Base-by-base conservation (phyloP, 345 rosid species). In the Lumnitzera racemosa region DNA sequence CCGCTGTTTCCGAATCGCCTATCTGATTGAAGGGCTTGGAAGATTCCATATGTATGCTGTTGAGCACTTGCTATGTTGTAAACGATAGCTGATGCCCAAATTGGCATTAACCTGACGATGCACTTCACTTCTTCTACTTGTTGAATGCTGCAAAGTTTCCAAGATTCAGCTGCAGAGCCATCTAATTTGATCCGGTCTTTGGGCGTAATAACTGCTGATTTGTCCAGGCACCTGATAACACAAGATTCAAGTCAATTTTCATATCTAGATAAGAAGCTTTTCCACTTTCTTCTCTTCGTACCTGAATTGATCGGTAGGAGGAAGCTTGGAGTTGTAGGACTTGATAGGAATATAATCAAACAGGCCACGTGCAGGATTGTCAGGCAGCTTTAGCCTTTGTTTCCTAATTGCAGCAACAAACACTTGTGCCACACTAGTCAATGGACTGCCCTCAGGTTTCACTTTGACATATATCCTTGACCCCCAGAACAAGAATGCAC, bases 391-490 rank as follows among this genome's bases (percentile, higher is more conserved):
- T 16, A 83, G 47, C 20, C 68, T 63, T 54, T 85, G 73, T 65
- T 90, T 90, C 78, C 73, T 74, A 70, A 70, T 36, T 1, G 97
- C 84, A 12, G 81, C 84, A 2, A 70, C 78, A 13, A 83, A 12
- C n/a, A 85, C 92, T 59, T 76, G 86, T 43, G 66, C 74, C 12
- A 61, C 52, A n/a, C 69, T 56, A 2, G 71, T 59, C 2, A 80
- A 3, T 0, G 78, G 75, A 65, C 82, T 83, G 2, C 86, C 83
- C 0, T 71, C 56, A 2, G 88, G 80, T 49, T 66, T 66, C 36
- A 78, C 67, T 47, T 67, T 74, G 48, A 70, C 74, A 46, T 78
- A 80, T 15, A 76, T 31, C 58, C 59, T 69, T 9, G 76, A 16
- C 12, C 88, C 88, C 20, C 64, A 5, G 57, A 78, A 68, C 74